These are phyloP conservation scores for Anisogramma anomala DNA, from an alignment of 2,329 filamentous ascomycete species.

Conservation along the genomic window DNA sequence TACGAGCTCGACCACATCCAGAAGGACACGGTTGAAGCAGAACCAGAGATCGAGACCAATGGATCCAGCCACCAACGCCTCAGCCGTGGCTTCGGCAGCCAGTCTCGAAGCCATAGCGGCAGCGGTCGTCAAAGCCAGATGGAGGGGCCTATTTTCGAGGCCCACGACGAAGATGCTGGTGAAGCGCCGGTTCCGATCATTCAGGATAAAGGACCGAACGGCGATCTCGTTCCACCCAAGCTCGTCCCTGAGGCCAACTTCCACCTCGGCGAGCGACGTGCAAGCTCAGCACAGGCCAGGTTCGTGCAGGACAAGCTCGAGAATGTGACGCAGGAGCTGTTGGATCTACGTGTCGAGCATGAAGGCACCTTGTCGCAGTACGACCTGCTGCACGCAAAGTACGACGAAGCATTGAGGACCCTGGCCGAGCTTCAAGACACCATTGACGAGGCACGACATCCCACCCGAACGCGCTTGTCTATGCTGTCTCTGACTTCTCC, in stretches of 20 bases:
- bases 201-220: constrained; percentile 21
- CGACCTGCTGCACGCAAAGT: constrained; percentile 73
- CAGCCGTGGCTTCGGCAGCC: constrained; percentile 32
- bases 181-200: constrained; percentile 12
- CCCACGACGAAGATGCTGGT: constrained; percentile 30
- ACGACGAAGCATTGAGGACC: constrained; percentile 75
- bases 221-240: constrained; percentile 26
- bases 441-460: constrained; percentile 66
- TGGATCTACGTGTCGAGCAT: constrained; percentile 83
- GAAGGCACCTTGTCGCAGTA: constrained; percentile 73
- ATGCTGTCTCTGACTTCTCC: constrained; percentile 42
- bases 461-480: constrained; percentile 41
- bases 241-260: constrained; percentile 8
- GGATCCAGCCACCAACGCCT: constrained; percentile 33
- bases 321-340: constrained; percentile 77
- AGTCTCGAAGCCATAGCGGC: constrained; percentile 43
- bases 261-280: constrained; percentile 30
- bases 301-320: constrained; percentile 91
- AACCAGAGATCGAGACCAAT: constrained; percentile 28
- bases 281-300: constrained; percentile 67
- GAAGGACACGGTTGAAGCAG: constrained; percentile 38
- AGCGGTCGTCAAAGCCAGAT: constrained; percentile 42
- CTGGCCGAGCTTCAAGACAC: constrained; percentile 77
- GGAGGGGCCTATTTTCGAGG: constrained; percentile 44
- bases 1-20: constrained; percentile 78